phyloP scores from a whole-genome alignment of 345 rosid genomes.

The Syzygium oleosum region DNA sequence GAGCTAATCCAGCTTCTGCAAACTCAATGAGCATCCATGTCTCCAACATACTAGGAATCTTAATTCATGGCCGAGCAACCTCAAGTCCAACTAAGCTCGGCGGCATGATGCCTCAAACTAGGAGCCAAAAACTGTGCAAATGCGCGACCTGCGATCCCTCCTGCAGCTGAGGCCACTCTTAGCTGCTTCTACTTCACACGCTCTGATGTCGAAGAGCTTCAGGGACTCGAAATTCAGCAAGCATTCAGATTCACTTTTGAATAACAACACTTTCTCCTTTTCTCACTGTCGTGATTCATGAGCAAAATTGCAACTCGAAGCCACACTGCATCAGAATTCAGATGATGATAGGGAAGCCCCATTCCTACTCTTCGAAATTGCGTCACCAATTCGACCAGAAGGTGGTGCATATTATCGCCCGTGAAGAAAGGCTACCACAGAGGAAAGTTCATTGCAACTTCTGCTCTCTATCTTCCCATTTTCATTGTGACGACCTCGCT shows the following conservation, averaged over 20 bases:
- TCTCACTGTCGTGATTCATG: background rate
- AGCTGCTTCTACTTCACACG: background rate
- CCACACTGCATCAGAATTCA: background rate
- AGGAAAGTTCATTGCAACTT: background rate
- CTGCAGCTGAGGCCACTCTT: accelerated
- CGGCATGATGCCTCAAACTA: background rate
- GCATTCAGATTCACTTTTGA: background rate
- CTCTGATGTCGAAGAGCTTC: background rate
- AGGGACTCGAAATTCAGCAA: background rate
- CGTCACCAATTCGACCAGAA: background rate
- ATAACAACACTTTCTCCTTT: background rate
- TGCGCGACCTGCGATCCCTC: background rate
- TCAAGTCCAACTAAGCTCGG: background rate
- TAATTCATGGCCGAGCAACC: background rate
- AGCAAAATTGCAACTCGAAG: background rate
- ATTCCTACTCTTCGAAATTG: too few relatives aligned
- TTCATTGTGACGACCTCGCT: too few relatives aligned
- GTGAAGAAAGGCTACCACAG: background rate
- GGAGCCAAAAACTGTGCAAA: background rate
- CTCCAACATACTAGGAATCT: background rate
- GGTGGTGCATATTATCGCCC: background rate
- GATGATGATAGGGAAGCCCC: background rate
- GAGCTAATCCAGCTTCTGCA: background rate
- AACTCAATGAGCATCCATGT: background rate
- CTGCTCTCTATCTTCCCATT: background rate